Evolutionary conservation across 2,329 filamentous ascomycete species (phyloP).

Genomic region (Fusarium lyarnte): DNA sequence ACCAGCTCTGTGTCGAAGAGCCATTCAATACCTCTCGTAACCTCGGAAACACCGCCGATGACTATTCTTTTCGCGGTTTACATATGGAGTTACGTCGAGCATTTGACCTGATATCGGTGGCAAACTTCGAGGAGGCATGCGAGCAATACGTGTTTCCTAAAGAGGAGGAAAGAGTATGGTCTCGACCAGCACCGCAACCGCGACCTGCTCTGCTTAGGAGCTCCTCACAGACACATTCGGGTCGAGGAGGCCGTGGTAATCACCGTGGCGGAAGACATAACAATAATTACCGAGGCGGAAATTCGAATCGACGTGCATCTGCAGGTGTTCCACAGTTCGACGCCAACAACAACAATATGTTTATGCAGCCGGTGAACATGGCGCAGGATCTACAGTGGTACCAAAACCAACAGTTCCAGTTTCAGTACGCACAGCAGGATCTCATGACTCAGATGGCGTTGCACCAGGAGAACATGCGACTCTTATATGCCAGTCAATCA

Average conservation of each 20-base stretch:
- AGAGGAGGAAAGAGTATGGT: slow-evolving; percentile 74
- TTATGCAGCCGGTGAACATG: slow-evolving; percentile 55
- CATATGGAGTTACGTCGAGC: slow-evolving; percentile 90
- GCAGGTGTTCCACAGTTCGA: slow-evolving; percentile 63
- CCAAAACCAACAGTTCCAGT: slow-evolving; percentile 54
- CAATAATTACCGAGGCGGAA: slow-evolving; percentile 55
- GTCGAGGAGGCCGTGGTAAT: slow-evolving; percentile 59
- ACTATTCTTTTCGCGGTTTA: slow-evolving; percentile 90
- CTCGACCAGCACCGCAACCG: slow-evolving; percentile 64
- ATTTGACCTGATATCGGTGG: slow-evolving; percentile 82
- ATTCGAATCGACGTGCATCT: slow-evolving; percentile 62
- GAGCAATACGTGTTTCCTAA: slow-evolving; percentile 89
- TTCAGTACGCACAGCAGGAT: slow-evolving; percentile 53
- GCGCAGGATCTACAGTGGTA: slow-evolving; percentile 62
- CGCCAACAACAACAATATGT: slow-evolving; percentile 50
- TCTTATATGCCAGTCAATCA: slow-evolving; percentile 49
- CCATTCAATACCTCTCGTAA: slow-evolving; percentile 93
- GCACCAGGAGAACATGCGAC: slow-evolving; percentile 50
- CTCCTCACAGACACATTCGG: slow-evolving; percentile 66
- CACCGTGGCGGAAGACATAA: slow-evolving; percentile 60
- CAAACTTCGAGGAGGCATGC: slow-evolving; percentile 83
- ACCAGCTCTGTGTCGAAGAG: slow-evolving; percentile 93
- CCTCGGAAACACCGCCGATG: slow-evolving; percentile 94
- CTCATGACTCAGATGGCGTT: slow-evolving; percentile 55
- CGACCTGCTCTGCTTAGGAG: slow-evolving; percentile 68